Base-by-base conservation (phyloP, 306 rosid species). In the Casuarina glauca region DNA sequence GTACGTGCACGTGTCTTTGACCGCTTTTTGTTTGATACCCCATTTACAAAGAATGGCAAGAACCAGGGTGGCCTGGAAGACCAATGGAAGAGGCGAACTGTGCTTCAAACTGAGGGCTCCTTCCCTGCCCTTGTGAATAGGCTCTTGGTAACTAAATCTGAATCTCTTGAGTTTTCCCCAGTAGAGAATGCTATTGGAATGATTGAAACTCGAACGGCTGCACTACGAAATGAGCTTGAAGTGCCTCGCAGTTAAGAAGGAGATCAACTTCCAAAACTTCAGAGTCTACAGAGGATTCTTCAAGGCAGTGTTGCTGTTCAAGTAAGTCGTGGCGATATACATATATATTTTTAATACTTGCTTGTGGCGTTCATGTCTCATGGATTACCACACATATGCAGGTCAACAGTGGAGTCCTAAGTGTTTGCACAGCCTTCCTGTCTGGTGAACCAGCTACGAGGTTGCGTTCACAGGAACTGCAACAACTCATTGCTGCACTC, bases 231-330 rank as follows among this genome's bases (percentile, higher is more conserved):
- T 78, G 98, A 95, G 84, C 98, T 95, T 15, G 98, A 95, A 88
- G 98, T 92, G 86, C 98, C 98, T 73, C 97, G 98, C 20, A 92
- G 98, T 75, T 95, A 97, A 3, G 98, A 95, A 70, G 98, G 98
- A 43, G 97, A 95, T 86, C 98, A 95, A 88, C 97, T 93, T 77
- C 98, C 97, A 45, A 90, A 97, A 44, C 93, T 95, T 69, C 98
- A 92, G 85, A 92, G 97, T 81, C 88, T 95, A 17, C 97, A 95
- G 82, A 89, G 98, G 84, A 95, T 95, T 82, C 98, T 95, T 66
- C 98, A 95, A 89, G 98, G 98, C 92, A 95, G 98, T 83, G 98
- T 95, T 71, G 98, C 97, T 46, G 98, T 95, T 69, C 98, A 95
- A 84, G 98, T 94, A 80, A 70, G 92, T 70, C 46, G 5, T 26